Percentiles rank a stretch among this genome's conserved stretches.
These are phyloP conservation scores for Linnemannia zychae DNA, from an alignment of 192 early-diverging fungal genomes.

Conservation along the genomic window DNA sequence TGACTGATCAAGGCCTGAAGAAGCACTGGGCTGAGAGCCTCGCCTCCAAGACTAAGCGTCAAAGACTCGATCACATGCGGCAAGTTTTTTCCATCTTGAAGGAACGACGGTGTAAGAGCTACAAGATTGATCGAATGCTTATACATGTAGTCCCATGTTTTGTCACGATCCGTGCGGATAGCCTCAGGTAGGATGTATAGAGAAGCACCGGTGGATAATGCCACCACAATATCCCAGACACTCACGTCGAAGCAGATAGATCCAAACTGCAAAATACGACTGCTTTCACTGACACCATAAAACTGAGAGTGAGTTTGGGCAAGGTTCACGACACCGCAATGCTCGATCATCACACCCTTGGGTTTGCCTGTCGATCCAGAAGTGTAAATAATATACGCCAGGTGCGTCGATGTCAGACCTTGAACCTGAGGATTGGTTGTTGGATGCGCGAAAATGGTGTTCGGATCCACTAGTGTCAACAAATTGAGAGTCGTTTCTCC, in stretches of 20 bases:
- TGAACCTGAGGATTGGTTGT: not conserved
- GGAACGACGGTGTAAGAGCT: constrained; percentile 4
- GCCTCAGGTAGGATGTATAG: not conserved
- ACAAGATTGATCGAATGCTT: constrained; percentile 2
- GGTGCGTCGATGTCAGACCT: constrained; percentile 5
- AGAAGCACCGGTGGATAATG: constrained; percentile 15
- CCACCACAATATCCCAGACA: constrained; percentile 21
- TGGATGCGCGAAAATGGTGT: not conserved
- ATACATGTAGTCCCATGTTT: constrained; percentile 8
- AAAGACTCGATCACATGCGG: not conserved
- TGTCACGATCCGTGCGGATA: constrained; percentile 10
- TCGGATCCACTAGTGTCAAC: not conserved
- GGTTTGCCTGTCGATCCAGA: too few relatives aligned
- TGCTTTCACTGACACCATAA: not conserved
- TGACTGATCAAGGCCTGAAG: constrained; percentile 4
- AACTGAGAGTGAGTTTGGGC: not conserved
- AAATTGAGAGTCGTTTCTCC: not conserved
- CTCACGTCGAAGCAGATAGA: constrained; percentile 23
- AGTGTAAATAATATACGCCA: constrained; percentile 20
- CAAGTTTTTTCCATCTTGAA: constrained; percentile 21
- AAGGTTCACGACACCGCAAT: not conserved
- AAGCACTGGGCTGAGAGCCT: constrained; percentile 1
- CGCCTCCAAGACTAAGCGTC: constrained; percentile 14
- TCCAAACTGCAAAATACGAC: constrained; percentile 25
- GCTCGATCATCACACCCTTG: too few relatives aligned